Base-by-base conservation (phyloP, 2,329 filamentous ascomycete genomes). In the Lizonia empirigonia region DNA sequence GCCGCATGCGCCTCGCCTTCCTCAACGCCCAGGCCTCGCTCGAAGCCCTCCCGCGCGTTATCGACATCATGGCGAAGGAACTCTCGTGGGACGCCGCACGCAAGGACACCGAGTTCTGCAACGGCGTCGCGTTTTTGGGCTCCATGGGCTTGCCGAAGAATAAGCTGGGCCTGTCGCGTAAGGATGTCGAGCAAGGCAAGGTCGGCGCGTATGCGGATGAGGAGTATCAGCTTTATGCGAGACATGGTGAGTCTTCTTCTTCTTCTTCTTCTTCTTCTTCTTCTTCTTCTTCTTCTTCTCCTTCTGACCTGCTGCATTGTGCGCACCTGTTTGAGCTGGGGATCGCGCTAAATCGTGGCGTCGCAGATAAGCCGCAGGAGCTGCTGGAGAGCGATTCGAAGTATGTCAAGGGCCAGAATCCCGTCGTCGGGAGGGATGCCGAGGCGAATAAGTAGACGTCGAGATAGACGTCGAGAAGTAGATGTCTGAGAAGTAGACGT, bases 21-120 rank as follows among this genome's bases (percentile, higher is more conserved):
- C 77, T 97, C 61, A 96, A 96, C 70, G 91, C 91, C 5, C 90
- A 96, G 73, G 92, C 92, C 9, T 88, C 91, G 1, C 83, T 96
- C 8, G 91, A 96, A 75, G 87, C 91, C 1, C 81, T 96, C 36
- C 92, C 93, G 5, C 82, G 77, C 50, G 85, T 97, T 50, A 94
- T 97, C 66, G 91, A 97, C 71, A 82, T 96, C 53, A 96, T 97
- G 91, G 82, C 79, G 26, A 84, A 88, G 63, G 91, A 97, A 77
- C 78, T 96, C 53, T 81, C 85, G 51, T 97, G 91, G 92, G 85
- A 87, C 67, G 77, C 71, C 49, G 80, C 80, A 62, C 80, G 92
- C 57, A 88, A 90, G 75, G 87, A 92, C 5, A 64, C 81, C 13
- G 91, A 96, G 74, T 96, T 91, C 91, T 87, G 80, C 68, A 86